Evolutionary conservation across 352 stramenopile genomes (phyloP).

Genomic region (Phytophthora pini): DNA sequence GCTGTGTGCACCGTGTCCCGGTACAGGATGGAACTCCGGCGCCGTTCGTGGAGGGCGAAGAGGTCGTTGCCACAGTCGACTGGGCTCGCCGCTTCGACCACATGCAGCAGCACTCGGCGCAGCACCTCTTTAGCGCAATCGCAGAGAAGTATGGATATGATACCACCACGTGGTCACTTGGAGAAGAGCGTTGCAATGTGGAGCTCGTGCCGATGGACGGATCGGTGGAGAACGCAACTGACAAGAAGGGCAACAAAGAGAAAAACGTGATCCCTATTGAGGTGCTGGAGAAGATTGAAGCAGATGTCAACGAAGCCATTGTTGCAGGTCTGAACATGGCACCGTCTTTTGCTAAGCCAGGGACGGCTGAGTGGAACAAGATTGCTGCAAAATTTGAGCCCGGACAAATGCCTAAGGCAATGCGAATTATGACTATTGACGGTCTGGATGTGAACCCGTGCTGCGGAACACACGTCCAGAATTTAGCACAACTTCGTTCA

Average conservation of each 20-base stretch:
- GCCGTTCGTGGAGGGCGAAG: slow-evolving; percentile 51
- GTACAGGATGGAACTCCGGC: slow-evolving; percentile 24
- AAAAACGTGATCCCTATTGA: slow-evolving; percentile 49
- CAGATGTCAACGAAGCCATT: slow-evolving; percentile 81
- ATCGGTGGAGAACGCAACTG: background rate
- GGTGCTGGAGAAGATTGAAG: slow-evolving; percentile 65
- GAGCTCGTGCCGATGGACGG: slow-evolving; percentile 63
- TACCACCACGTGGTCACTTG: slow-evolving; percentile 85
- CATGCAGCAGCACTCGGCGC: slow-evolving; percentile 91
- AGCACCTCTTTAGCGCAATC: slow-evolving; percentile 90
- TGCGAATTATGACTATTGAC: slow-evolving; percentile 88
- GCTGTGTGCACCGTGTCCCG: slow-evolving; percentile 66
- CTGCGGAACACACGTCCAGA: slow-evolving; percentile 89
- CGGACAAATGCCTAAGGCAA: slow-evolving; percentile 60
- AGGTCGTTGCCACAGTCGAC: slow-evolving; percentile 67
- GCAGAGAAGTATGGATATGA: slow-evolving; percentile 75
- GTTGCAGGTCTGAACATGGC: slow-evolving; percentile 58
- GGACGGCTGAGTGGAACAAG: slow-evolving; percentile 60
- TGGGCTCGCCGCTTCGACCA: slow-evolving; percentile 86
- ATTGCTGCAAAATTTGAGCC: slow-evolving; percentile 68
- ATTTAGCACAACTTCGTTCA: slow-evolving; percentile 69
- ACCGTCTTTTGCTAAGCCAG: slow-evolving; percentile 60
- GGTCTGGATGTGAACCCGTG: slow-evolving; percentile 88
- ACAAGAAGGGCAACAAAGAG: slow-evolving; percentile 42
- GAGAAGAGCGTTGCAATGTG: slow-evolving; percentile 78